Conservation (phyloP, 2,329 filamentous ascomycete species). For the Elsinoe perseae region DNA sequence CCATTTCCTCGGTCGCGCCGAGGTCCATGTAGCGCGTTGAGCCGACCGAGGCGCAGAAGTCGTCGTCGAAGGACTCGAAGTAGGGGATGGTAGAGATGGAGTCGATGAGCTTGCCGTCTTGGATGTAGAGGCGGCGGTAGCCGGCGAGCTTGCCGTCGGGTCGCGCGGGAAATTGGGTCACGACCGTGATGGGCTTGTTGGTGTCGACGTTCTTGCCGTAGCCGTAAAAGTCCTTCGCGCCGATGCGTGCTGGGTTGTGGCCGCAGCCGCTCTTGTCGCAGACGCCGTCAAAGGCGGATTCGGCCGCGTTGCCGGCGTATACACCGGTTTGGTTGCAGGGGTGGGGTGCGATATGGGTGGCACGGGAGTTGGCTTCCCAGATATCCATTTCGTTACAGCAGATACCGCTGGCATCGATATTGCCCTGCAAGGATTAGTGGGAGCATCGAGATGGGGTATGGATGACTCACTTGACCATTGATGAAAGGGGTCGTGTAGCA, state of each 20-base stretch:
- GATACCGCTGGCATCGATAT: conserved; percentile 38
- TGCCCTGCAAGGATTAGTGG: conserved; percentile 17
- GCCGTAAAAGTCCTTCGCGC: conserved; percentile 57
- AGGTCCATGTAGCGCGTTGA: conserved; percentile 44
- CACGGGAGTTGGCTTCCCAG: conserved; percentile 62
- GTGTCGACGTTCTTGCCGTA: conserved; percentile 50
- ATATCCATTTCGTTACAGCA: conserved; percentile 64
- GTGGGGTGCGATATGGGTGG: conserved; percentile 60
- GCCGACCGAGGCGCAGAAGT: conserved; percentile 43
- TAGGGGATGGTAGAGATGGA: conserved; percentile 39
- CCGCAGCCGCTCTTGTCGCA: conserved; percentile 57
- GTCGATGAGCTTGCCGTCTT: conserved; percentile 52
- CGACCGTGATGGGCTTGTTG: conserved; percentile 53
- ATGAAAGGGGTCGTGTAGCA: conserved; percentile 30
- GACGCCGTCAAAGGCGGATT: conserved; percentile 51
- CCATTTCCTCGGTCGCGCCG: conserved; percentile 52
- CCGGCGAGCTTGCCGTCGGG: conserved; percentile 49
- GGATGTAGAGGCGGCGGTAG: conserved; percentile 59
- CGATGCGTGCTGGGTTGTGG: conserved; percentile 61
- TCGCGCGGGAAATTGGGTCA: conserved; percentile 56
- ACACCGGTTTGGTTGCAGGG: conserved; percentile 48
- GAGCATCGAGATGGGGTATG: not conserved
- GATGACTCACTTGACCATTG: conserved; percentile 18
- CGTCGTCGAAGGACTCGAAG: conserved; percentile 49
- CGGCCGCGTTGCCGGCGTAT: conserved; percentile 45